phyloP scores from a whole-genome alignment of 495 filamentous ascomycete genomes.

The Trichocladium uniseriatum region DNA sequence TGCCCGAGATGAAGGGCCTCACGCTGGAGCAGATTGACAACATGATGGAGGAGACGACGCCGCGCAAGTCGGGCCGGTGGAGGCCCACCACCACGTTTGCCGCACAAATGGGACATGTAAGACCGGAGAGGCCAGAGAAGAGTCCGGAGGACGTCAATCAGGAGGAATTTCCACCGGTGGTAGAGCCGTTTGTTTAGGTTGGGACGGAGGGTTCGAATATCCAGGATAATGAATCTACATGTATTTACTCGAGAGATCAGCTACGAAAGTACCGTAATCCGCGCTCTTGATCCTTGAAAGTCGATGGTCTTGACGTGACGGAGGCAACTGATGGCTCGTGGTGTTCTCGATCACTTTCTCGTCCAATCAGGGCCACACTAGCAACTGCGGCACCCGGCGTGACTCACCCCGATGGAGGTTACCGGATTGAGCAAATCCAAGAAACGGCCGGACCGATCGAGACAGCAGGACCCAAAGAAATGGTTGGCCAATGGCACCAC shows the following conservation, averaged over 20 bases:
- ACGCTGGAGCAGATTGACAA: conserved; percentile 80
- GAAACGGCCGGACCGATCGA: neutral
- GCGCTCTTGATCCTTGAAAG: no score
- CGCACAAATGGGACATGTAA: conserved; percentile 27
- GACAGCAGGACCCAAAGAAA: no score
- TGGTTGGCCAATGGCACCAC: no score
- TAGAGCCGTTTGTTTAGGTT: no score
- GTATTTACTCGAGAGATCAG: no score
- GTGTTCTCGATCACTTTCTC: no score
- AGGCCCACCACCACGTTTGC: conserved; percentile 61
- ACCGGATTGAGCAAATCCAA: neutral
- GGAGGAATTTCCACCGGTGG: neutral
- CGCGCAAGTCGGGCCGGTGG: conserved; percentile 58
- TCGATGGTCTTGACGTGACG: no score
- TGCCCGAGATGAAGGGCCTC: conserved; percentile 79
- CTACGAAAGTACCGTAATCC: no score
- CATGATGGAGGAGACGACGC: conserved; percentile 75
- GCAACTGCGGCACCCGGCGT: neutral
- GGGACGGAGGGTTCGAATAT: no score
- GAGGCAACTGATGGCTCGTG: no score
- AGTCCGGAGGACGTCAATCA: neutral
- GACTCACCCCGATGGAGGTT: conserved; percentile 3
- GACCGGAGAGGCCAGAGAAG: conserved; percentile 1
- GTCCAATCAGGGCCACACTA: neutral
- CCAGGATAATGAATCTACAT: no score